Evolutionary conservation across 2,329 filamentous ascomycete species (phyloP), one percentile per base, ranked within the genome.

Genomic region (Aspergillus latus): DNA sequence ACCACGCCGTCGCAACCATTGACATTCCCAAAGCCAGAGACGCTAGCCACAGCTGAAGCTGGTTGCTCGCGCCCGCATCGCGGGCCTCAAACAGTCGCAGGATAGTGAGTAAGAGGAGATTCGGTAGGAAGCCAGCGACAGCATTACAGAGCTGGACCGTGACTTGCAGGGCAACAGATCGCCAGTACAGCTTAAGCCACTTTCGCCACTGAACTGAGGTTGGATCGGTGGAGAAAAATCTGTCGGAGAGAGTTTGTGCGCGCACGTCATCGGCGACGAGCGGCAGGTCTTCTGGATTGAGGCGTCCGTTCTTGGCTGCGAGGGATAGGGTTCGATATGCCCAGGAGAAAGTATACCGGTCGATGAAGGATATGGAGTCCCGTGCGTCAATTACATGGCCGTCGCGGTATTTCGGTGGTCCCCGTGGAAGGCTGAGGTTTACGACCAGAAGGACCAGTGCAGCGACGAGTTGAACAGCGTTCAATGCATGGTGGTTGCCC

Each of bases 281-380:
- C 0, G 86, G 82, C 10, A 91, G 75, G 64, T 90, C 87, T 7
- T 76, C 73, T 42, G 85, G 69, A 50, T 88, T 82, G 2, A 91
- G 77, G 44, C 82, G 79, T 46, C 81, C 82, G 65, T 86, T 86
- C 62, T 80, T 78, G 2, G 73, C 72, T 1, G 86, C 85, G n/a
- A 80, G 67, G 1, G 72, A 64, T 21, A 92, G 77, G 0, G 89
- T 66, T 4, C 74, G 66, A 1, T 68, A 68, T 3, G 82, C 78
- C 88, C 88, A 92, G 40, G 76, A 73, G 74, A 86, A 91, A 15
- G 82, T 88, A 66, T 84, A 84, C 52, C 83, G 81, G 48, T 73
- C 79, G 51, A 87, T 76, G 2, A 84, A 82, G 1, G 86, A 85
- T 5, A 76, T 77, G 0, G 86, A 85, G 64, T 79, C 80, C 72